phyloP scores from a whole-genome alignment of 2,329 filamentous ascomycete genomes.

The Seiridium unicorne region DNA sequence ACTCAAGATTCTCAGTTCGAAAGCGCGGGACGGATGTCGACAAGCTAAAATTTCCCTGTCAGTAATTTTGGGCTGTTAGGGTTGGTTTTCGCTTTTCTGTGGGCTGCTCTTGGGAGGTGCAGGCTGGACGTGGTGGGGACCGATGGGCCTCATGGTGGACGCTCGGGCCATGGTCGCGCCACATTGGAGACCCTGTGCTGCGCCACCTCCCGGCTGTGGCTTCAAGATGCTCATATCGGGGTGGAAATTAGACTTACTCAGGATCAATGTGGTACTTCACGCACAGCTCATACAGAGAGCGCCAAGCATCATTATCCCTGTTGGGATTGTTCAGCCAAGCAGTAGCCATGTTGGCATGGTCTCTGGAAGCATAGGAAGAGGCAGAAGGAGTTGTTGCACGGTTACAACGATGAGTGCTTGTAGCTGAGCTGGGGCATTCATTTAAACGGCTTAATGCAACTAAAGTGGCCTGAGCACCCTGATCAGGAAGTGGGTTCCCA shows the following conservation, averaged over 20 bases:
- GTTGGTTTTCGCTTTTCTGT: conserved; percentile 7
- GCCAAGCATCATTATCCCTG: background rate
- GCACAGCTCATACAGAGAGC: background rate
- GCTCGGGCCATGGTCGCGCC: background rate
- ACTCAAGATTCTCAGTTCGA: conserved; percentile 1
- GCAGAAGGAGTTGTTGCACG: no score
- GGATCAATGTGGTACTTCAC: conserved; percentile 2
- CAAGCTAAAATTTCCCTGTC: conserved; percentile 1
- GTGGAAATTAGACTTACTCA: background rate
- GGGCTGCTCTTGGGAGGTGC: background rate
- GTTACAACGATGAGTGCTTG: no score
- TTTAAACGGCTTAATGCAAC: no score
- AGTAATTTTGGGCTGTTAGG: conserved; percentile 7
- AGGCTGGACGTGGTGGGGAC: background rate
- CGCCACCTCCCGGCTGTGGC: background rate
- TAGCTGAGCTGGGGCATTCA: background rate
- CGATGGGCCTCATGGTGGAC: background rate
- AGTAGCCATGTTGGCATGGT: background rate
- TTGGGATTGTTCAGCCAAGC: background rate
- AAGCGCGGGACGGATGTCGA: conserved; percentile 4
- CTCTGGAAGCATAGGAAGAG: no score
- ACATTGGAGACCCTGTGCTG: background rate
- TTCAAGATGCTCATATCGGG: background rate
- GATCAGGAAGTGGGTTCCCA: no score
- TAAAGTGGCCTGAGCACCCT: no score